Base-by-base conservation (phyloP, 2,329 filamentous ascomycete species). In the Cordyceps fumosorosea region DNA sequence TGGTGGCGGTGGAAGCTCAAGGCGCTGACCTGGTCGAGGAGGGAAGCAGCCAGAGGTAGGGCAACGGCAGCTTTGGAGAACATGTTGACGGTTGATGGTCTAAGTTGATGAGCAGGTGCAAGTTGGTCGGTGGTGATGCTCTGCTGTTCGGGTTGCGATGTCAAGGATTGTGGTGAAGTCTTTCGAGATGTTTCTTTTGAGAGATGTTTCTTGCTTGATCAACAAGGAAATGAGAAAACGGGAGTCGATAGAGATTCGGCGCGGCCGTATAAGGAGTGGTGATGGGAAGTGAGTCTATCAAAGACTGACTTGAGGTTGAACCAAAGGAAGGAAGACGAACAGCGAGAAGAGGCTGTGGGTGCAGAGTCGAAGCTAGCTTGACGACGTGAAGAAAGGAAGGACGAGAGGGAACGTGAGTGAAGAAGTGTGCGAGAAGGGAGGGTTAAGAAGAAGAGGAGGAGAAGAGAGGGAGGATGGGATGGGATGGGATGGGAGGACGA, bases 281-380 rank as follows among this genome's bases (percentile, higher is more conserved):
- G 60, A 68, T 75, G 74, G n/a, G 5, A 40, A 42, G 57, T 60
- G 57, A 65, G 75, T 81, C 80, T 82, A 68, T 82, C 80, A 81
- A 82, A 82, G 80, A 81, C 76, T 74, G 77, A 37, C 56, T 42
- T 44, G n/a, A 18, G 16, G 10, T 26, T 47, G 37, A 7, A 37
- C 32, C 22, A 60, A 60, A 60, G 58, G 58, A 60, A 48, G 50
- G 58, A 54, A 63, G 42, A 32, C 72, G 70, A 75, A 74, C 58
- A 65, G 72, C 64, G 72, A 68, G 72, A 71, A 76, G 73, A 76
- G n/a, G 58, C 58, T 60, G 58, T 54, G 37, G 32, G 5, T 29
- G 48, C 64, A 69, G 66, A 70, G 73, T 68, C 63, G 69, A 69
- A 66, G 68, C 66, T 70, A 66, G 50, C 50, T 60, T 67, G 26